Conservation (phyloP, 305 asterid genomes). For the Fraxinus sp. region DNA sequence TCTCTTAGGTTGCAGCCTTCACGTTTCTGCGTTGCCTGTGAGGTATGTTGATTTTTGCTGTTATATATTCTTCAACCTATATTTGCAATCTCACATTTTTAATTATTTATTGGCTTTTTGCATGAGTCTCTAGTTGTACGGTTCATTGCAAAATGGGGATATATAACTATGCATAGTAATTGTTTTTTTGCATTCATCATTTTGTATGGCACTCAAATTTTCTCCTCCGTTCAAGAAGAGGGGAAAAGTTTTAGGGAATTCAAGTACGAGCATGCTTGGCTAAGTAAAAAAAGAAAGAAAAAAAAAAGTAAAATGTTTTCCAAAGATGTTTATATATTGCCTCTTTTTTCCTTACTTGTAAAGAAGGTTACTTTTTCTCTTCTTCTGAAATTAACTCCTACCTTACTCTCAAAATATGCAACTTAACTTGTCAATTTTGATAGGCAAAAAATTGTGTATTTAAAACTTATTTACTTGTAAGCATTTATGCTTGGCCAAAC, state of each 20-base stretch:
- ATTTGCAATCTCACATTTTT: not conserved
- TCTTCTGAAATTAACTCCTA: not conserved
- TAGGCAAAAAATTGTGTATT: not conserved
- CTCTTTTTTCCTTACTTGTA: not conserved
- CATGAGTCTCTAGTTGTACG: not conserved
- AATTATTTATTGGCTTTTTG: not conserved
- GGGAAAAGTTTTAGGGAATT: not conserved
- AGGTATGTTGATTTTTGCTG: slow-evolving; percentile 37
- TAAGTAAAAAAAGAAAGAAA: not conserved
- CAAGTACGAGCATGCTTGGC: not conserved
- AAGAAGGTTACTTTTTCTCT: not conserved
- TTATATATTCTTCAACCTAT: not conserved
- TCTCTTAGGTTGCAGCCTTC: slow-evolving; percentile 52
- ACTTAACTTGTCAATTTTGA: not conserved
- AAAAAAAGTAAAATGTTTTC: not conserved
- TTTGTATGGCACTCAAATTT: not conserved
- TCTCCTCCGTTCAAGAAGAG: not conserved
- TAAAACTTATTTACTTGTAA: not conserved
- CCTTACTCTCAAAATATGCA: not conserved
- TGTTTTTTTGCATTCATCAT: not conserved
- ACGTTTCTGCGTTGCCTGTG: slow-evolving; percentile 63
- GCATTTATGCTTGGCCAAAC: not conserved
- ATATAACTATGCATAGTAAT: not conserved
- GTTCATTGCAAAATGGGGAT: not conserved
- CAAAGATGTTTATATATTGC: not conserved